Evolutionary conservation across 768 basidiomycete genomes (phyloP).

Genomic region (Mycena filopes): DNA sequence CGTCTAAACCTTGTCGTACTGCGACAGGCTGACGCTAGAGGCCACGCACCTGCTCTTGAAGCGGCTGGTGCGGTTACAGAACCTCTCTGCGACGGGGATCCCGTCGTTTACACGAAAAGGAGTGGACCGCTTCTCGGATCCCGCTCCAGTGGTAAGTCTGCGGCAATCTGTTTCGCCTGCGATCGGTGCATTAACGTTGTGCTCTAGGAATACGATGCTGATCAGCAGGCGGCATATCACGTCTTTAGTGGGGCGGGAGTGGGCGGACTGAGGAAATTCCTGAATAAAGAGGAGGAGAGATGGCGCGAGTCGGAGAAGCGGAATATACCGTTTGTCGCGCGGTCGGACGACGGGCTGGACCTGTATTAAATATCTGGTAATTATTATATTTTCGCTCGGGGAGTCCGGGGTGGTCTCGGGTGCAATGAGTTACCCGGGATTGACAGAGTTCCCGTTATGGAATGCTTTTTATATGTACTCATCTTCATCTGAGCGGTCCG

Average conservation of each 20-base stretch:
- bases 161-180: conserved; percentile 16
- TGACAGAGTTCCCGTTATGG: no score
- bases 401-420: neutral
- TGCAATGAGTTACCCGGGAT: no score
- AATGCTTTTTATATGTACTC: no score
- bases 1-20: conserved; percentile 89
- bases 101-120: conserved; percentile 77
- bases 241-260: conserved; percentile 84
- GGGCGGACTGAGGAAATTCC: conserved; percentile 66
- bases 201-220: conserved; percentile 68
- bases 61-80: conserved; percentile 67
- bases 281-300: conserved; percentile 76
- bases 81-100: conserved; percentile 85
- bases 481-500: neutral
- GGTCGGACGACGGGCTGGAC: conserved; percentile 73
- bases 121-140: conserved; percentile 80
- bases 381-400: neutral
- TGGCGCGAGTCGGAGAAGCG: conserved; percentile 66
- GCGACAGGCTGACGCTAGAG: conserved; percentile 80
- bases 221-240: conserved; percentile 78
- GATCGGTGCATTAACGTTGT: conserved; percentile 29
- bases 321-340: conserved; percentile 68
- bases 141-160: conserved; percentile 67
- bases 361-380: conserved; percentile 55
- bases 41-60: conserved; percentile 78